Base-by-base conservation (phyloP, 345 rosid genomes). In the Eucalyptus cloeziana region DNA sequence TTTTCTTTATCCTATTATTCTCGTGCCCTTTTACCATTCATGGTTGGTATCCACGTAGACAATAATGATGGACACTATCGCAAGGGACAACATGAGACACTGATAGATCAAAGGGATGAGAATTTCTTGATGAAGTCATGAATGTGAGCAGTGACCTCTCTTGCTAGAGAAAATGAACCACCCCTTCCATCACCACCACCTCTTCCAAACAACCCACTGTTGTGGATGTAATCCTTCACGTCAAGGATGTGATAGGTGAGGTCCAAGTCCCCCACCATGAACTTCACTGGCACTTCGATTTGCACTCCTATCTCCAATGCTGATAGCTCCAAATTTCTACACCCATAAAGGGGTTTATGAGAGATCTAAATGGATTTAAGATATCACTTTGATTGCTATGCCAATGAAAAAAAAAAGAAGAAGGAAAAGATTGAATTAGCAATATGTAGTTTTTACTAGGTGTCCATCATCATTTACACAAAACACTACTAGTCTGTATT, bases 121-220 rank as follows among this genome's bases (percentile, higher is more conserved):
- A 95, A 95, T 90, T 95, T 94, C 91, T 93, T 94, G 89, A 97
- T 92, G 94, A 94, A 97, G 85, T 92, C 91, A 51, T 94, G 88
- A 88, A 97, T 94, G 91, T 96, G 97, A 6, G 87, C 87, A 89
- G 90, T 92, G 88, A 95, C 92, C 90, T 96, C 97, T 96, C 98
- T 91, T 94, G 95, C 40, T 92, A 92, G 45, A 95, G 88, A 89
- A 94, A 95, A 87, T 97, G 97, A 80, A 93, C 96, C 24, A 81
- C 98, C 81, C 95, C 97, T 94, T 96, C 98, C 96, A 97, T 88
- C 33, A 97, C 95, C 80, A 95, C 94, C 45, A 95, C 93, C 33
- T 96, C 97, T 90, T 96, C 93, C 91, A 97, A 85, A 21, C 86
- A 97, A 89, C 44, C 91, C 93, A 40, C 94, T 94, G 5, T 83